Evolutionary conservation across 2,329 filamentous ascomycete genomes (phyloP).

Genomic region (Colletotrichum sp.): DNA sequence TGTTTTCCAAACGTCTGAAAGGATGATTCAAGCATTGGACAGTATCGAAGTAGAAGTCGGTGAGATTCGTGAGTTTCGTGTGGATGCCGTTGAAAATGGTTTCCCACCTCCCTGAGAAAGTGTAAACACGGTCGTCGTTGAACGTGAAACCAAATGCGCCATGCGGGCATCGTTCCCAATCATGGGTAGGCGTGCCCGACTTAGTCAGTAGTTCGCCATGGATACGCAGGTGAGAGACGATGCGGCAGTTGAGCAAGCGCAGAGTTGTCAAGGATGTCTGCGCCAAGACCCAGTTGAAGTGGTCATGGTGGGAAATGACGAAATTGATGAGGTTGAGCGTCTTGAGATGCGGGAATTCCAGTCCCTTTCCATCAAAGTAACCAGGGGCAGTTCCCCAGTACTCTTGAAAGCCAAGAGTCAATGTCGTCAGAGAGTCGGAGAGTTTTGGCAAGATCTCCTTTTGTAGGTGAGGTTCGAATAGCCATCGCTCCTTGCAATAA

Average conservation of each 20-base stretch:
- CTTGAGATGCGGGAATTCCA: constrained; percentile 25
- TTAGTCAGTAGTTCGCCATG: fast-evolving
- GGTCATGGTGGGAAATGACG: constrained; percentile 23
- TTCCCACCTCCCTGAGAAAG: constrained; percentile 24
- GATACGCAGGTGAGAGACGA: constrained; percentile 13
- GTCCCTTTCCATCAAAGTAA: constrained; percentile 23
- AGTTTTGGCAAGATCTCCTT: constrained; percentile 12
- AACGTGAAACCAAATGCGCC: not conserved
- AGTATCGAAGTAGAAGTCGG: constrained; percentile 19
- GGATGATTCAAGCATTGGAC: not conserved
- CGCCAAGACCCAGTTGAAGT: constrained; percentile 28
- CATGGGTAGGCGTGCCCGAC: not conserved
- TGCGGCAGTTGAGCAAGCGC: constrained; percentile 12
- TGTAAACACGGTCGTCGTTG: not conserved
- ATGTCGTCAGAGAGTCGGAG: constrained; percentile 21
- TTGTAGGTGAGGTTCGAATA: constrained; percentile 28
- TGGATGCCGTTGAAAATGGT: constrained; percentile 25
- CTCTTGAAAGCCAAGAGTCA: constrained; percentile 23
- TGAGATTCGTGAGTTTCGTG: constrained; percentile 9
- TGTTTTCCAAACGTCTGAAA: not conserved
- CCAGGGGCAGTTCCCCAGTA: constrained; percentile 25
- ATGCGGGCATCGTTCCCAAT: constrained; percentile 14
- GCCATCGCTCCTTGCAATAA: constrained; percentile 15
- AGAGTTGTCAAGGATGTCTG: constrained; percentile 15
- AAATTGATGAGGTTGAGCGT: constrained; percentile 18